A percentile compares a stretch with the other conserved stretches of the same genome.
Evolutionary conservation across 2,329 filamentous ascomycete genomes (phyloP).

Genomic region (Ceratocystis colombiana): DNA sequence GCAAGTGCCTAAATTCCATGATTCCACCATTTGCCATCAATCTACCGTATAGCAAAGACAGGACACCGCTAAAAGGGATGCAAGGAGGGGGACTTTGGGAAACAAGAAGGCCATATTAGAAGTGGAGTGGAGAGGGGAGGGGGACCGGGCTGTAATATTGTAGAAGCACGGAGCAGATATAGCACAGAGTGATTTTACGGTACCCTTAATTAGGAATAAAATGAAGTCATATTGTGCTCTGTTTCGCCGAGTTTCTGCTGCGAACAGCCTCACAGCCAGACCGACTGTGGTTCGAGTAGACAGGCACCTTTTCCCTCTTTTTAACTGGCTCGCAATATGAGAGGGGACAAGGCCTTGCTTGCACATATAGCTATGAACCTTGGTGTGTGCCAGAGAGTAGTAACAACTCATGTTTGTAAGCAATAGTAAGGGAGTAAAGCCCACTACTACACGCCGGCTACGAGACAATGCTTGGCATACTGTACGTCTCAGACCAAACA

Average conservation of each 20-base stretch:
- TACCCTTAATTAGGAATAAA: constrained; percentile 6
- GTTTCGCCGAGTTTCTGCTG: background rate
- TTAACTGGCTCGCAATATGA: background rate
- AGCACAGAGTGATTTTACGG: constrained; percentile 3
- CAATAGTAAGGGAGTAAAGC: background rate
- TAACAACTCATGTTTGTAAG: background rate
- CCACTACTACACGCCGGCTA: background rate
- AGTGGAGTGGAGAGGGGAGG: background rate
- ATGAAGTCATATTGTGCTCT: constrained; percentile 6
- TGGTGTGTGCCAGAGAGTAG: background rate
- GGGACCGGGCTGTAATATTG: background rate
- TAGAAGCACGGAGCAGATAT: constrained; percentile 9
- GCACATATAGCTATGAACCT: background rate
- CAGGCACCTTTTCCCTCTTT: background rate
- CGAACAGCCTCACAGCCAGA: constrained; percentile 6
- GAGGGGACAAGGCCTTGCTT: background rate
- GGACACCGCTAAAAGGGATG: background rate
- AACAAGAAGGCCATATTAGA: background rate
- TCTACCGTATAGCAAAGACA: background rate
- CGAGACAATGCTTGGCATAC: constrained; percentile 1
- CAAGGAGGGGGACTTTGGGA: background rate
- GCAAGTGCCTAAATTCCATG: background rate
- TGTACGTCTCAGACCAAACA: constrained; percentile 6
- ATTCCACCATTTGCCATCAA: background rate
- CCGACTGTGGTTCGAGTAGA: background rate